Evolutionary conservation across 2,329 filamentous ascomycete genomes (phyloP), one percentile per base, ranked within the genome.

Genomic region (Coniochaeta hoffmannii): DNA sequence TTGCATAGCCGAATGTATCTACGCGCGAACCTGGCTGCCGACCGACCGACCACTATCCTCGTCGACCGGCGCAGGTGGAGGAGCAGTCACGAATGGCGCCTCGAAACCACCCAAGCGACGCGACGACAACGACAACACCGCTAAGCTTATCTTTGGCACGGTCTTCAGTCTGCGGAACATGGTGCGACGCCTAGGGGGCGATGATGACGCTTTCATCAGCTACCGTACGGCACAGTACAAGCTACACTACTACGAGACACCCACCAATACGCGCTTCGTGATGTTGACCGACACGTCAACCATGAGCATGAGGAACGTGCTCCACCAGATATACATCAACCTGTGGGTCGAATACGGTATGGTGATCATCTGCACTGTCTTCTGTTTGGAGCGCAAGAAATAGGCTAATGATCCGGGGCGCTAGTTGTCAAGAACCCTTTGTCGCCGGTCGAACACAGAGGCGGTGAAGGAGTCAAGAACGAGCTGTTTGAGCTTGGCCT

Each of bases 311-410:
- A 84, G 92, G 46, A 90, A 95, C 64, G 93, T 96, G 22, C 74
- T 99, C 66, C 92, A 99, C 69, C 94, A 99, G 79, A 97, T 99
- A 60, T 99, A 97, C 71, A 95, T 97, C 57, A 97, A 96, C 69
- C 82, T 97, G 24, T 99, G 94, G 76, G 93, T 99, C 17, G 94
- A 99, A 75, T 99, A 94, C 66, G 87, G 88, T 90, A 71, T 9
- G 41, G 14, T 11, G 26, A 41, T 19, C 10, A 4, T 41, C 19
- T 17, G 24, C 17, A 11, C 26, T 17, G 3, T 5, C 10, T n/a
- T 9, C 15, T 12, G 41, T 4, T n/a, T 12, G 38, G 51, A n/a
- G 17, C 50, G 28, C 15, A 14, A n/a, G 22, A n/a, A 54, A 11
- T 35, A 26, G 57, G 57, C 66, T 65, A 56, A 65, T 55, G 19